phyloP scores from a whole-genome alignment of 2,329 filamentous ascomycete species.

The Ceratocystis huliohia region DNA sequence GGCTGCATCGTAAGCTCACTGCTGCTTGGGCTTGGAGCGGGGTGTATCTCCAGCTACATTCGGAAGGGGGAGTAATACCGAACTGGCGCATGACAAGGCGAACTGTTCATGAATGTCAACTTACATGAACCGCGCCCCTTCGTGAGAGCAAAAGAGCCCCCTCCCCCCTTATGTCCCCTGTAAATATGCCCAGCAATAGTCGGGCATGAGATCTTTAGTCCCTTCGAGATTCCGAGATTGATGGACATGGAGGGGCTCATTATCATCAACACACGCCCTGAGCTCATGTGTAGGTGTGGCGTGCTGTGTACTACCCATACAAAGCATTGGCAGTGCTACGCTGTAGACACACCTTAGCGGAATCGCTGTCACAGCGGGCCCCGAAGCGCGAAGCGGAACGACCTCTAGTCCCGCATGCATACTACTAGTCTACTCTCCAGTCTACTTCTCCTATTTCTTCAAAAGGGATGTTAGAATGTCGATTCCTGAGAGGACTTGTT shows the following conservation, averaged over 20 bases:
- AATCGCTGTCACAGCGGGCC: not conserved
- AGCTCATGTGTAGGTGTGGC: not conserved
- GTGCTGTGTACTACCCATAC: not conserved
- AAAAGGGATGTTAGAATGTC: not conserved
- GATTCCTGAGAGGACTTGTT: not conserved
- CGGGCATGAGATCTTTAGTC: too few species aligned
- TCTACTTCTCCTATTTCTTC: not conserved
- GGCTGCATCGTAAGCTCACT: too few species aligned
- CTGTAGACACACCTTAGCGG: not conserved
- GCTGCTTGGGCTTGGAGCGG: too few species aligned
- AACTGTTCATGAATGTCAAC: not conserved
- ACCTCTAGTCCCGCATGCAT: not conserved
- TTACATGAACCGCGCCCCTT: not conserved
- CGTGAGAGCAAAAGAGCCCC: not conserved
- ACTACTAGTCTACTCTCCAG: not conserved
- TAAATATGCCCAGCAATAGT: too few species aligned
- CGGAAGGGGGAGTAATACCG: not conserved
- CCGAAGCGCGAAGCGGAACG: constrained; percentile 1
- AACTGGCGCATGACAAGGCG: not conserved
- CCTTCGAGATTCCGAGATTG: too few species aligned
- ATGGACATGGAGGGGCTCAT: too few species aligned
- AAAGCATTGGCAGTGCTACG: not conserved
- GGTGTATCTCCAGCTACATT: not conserved
- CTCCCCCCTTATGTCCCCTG: not conserved
- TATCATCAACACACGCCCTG: too few species aligned